Base-by-base conservation (phyloP, 352 stramenopile genomes). In the Aphanomyces stellatus region DNA sequence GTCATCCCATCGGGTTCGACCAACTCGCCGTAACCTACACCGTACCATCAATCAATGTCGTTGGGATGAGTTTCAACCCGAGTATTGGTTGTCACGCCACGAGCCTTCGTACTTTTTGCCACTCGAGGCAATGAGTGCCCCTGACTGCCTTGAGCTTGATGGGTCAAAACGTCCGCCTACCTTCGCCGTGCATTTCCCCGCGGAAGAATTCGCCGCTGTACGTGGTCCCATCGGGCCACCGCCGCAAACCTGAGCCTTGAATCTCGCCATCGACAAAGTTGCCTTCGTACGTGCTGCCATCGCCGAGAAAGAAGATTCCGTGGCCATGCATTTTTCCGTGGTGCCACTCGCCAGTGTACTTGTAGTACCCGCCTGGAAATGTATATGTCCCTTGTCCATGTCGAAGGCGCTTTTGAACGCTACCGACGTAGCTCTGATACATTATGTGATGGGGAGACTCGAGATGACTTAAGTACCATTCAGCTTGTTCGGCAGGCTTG, bases 341-440 rank as follows among this genome's bases (percentile, higher is more conserved):
- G 8, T 53, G 64, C 88, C 89, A 96, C 22, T 88, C 62, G 34
- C 89, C 89, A 3, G 74, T 51, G 62, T 94, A 96, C 17, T 60
- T 57, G 42, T 83, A 55, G 55, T 81, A 86, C 8, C 78, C 80
- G 37, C 75, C 78, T 0, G 77, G 76, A 59, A 88, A 91, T 51
- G 76, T 76, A 78, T 89, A 89, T 27, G 79, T 73, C n/a, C 82
- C 82, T 62, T 71, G 66, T 1, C 82, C 82, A 19, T 88, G 70
- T 15, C 82, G 82, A 30, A 85, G 76, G 2, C 82, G 79, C 0
- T 62, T 40, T 5, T 75, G 30, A 48, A 89, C 87, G 8, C 77
- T 62, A 0, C 82, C 82, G 72, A 87, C 79, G 49, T 88, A 91
- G 42, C 60, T 67, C 60, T 67, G 34, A 17, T 33, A 35, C 59